phyloP scores from a whole-genome alignment of 192 early-diverging fungal species.

The Coemansia sp. region DNA sequence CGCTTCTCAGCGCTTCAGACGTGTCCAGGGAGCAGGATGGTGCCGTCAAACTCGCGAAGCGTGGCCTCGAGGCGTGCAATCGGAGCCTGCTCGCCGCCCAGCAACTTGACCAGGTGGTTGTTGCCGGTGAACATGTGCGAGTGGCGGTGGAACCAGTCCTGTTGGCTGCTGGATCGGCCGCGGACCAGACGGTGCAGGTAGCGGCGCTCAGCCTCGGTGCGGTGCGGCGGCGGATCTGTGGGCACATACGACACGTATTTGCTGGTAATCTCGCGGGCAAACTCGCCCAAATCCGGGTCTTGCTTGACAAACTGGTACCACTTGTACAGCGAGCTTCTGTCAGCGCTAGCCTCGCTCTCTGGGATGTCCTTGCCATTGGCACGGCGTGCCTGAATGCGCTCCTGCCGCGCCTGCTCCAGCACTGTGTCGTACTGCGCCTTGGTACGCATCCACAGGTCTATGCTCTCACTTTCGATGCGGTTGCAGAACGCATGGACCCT shows the following conservation, averaged over 20 bases:
- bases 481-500: constrained; percentile 41
- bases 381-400: constrained; percentile 27
- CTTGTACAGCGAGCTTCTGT: constrained; percentile 6
- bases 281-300: constrained; percentile 28
- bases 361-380: constrained; percentile 24
- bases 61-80: constrained; percentile 19
- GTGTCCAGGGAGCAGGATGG: constrained; percentile 34
- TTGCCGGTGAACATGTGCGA: constrained; percentile 41
- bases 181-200: constrained; percentile 27
- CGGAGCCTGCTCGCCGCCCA: constrained; percentile 25
- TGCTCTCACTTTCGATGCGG: constrained; percentile 27
- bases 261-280: constrained; percentile 30
- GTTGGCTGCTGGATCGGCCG: constrained; percentile 13
- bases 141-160: constrained; percentile 47
- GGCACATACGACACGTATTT: constrained; percentile 38
- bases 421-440: constrained; percentile 17
- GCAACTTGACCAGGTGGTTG: constrained; percentile 44
- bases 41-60: constrained; percentile 29
- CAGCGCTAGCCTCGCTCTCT: constrained; percentile 3
- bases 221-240: constrained; percentile 20
- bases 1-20: neutral
- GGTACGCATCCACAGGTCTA: constrained; percentile 22
- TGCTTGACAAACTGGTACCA: constrained; percentile 37
- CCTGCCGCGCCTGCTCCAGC: constrained; percentile 14
- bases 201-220: constrained; percentile 34